Evolutionary conservation across 2,329 filamentous ascomycete species (phyloP), one percentile per base, ranked within the genome.

Genomic region (Fusarium sp.): DNA sequence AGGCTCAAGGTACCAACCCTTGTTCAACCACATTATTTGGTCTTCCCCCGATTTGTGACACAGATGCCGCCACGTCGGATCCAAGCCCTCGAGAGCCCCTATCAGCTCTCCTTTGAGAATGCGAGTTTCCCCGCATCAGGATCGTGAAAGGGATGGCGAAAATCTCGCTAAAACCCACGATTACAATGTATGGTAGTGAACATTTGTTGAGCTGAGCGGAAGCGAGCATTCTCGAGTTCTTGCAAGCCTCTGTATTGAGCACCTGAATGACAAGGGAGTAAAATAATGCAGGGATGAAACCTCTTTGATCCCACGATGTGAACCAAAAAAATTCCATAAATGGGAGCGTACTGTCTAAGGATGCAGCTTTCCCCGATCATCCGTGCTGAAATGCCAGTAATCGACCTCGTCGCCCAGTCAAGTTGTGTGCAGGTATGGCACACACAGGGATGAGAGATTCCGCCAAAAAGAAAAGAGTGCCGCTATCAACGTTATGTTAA

Each of bases 341-440:
- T 45, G 39, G 31, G 50, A 41, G 43, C 48, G 22, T 10, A n/a
- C 22, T 27, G 48, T 56, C 29, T 29, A 64, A 60, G 57, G 54
- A 66, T 59, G 37, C 48, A 59, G 41, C 27, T 52, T 48, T 48
- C 24, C 37, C 54, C 39, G 54, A 22, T 60, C 56, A 54, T 41
- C 57, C 37, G 57, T 57, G 59, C 54, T 60, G 45, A 37, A 60
- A 60, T 41, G 57, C 27, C 31, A 31, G 31, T 24, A 41, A 58
- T 48, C 52, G 50, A 33, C 52, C 27, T 50, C 29, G 43, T 39
- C 60, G 50, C 41, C 39, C 52, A 29, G 29, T 37, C 41, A 56
- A 56, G 54, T 60, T 60, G 56, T 37, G 35, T 57, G 39, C 59
- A 63, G 37, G 52, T 52, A 67, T 61, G 64, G 45, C 64, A 64